Evolutionary conservation across 192 early-diverging fungal species (phyloP).

Genomic region (Backusella circina): DNA sequence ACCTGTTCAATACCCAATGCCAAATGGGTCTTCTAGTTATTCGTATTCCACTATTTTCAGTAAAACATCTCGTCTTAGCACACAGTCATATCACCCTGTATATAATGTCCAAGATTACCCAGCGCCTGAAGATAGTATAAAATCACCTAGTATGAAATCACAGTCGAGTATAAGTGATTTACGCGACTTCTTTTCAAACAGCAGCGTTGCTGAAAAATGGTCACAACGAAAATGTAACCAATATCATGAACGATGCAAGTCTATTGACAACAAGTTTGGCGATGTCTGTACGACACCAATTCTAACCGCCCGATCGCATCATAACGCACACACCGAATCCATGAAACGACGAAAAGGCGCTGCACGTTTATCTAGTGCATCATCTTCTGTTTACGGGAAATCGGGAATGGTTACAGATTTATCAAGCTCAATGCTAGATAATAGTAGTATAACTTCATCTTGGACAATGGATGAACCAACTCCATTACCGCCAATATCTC

Average conservation of each 20-base stretch:
- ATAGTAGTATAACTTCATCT: background rate
- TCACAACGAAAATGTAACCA: constrained; percentile 20
- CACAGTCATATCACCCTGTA: background rate
- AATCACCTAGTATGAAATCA: background rate
- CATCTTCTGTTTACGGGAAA: background rate
- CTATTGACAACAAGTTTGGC: constrained; percentile 26
- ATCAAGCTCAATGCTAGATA: background rate
- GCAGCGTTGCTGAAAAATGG: constrained; percentile 21
- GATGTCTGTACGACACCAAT: constrained; percentile 32
- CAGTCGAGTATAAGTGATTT: constrained; percentile 19
- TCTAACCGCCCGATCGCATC: constrained; percentile 22
- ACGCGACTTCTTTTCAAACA: constrained; percentile 13
- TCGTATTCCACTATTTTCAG: background rate
- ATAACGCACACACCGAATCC: background rate
- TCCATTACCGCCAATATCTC: background rate
- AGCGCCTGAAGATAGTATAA: background rate
- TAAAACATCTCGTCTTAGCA: background rate
- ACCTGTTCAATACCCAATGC: background rate
- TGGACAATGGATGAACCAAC: background rate
- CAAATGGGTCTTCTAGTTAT: background rate
- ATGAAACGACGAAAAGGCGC: background rate
- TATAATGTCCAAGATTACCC: background rate
- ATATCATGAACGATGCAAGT: constrained; percentile 12
- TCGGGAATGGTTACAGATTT: background rate
- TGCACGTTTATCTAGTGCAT: background rate